Percentiles rank a stretch among this genome's conserved stretches.
These are phyloP conservation scores for Conringia planisiliqua DNA, from an alignment of 345 rosid species.

Conservation along the genomic window DNA sequence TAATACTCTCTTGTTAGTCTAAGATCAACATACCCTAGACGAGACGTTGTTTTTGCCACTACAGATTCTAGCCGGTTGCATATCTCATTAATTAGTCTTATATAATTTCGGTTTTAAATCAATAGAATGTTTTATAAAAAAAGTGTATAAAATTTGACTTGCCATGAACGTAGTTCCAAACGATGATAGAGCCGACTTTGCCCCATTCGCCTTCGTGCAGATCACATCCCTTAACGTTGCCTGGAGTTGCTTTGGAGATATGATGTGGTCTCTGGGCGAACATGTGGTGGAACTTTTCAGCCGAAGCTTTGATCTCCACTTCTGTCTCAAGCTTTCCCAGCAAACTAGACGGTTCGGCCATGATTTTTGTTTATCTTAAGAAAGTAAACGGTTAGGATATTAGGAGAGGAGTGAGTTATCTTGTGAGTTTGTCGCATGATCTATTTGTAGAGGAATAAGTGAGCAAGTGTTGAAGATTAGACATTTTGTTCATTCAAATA, in stretches of 20 bases:
- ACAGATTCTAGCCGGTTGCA: background rate
- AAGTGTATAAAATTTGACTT: background rate
- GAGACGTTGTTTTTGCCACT: no score
- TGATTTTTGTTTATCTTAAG: background rate
- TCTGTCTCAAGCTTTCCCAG: background rate
- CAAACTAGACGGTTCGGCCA: background rate
- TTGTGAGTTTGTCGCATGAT: background rate
- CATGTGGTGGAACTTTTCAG: conserved; percentile 33
- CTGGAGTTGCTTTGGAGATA: conserved; percentile 26
- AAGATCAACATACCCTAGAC: background rate
- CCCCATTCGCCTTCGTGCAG: conserved; percentile 48
- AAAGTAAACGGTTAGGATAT: background rate
- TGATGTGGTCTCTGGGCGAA: conserved; percentile 39
- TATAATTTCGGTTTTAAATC: background rate
- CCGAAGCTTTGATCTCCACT: conserved; percentile 17
- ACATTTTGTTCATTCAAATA: background rate
- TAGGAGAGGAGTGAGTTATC: background rate
- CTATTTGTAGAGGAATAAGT: background rate
- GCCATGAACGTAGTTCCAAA: conserved; percentile 18
- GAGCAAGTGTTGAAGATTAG: background rate
- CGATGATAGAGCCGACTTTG: conserved; percentile 26
- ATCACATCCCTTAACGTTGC: conserved; percentile 17
- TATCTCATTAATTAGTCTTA: background rate
- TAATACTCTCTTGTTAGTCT: background rate
- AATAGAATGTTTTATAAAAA: background rate